Percentiles rank a stretch among this genome's conserved stretches.
Conservation (phyloP, 2,329 filamentous ascomycete species). For the Cladosporium sp. region DNA sequence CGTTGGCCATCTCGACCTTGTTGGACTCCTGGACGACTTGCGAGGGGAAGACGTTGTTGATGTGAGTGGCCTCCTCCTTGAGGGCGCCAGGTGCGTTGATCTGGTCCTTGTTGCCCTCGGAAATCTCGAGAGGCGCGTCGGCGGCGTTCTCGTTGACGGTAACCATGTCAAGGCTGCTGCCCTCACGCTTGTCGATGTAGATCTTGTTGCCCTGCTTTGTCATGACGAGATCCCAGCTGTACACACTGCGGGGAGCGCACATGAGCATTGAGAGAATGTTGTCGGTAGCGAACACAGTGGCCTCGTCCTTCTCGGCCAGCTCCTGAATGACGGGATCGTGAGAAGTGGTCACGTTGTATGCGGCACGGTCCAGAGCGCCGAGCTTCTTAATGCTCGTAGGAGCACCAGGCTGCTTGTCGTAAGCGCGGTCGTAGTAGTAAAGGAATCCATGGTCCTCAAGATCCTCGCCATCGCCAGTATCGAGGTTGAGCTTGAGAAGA, state of each 20-base stretch:
- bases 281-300: constrained; percentile 93
- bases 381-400: constrained; percentile 86
- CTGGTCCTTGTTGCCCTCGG: constrained; percentile 86
- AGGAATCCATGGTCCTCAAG: constrained; percentile 94
- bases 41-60: constrained; percentile 99
- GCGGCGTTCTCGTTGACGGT: constrained; percentile 98
- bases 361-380: constrained; percentile 83
- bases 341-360: constrained; percentile 97
- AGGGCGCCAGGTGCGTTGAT: constrained; percentile 93
- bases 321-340: constrained; percentile 96
- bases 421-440: constrained; percentile 95
- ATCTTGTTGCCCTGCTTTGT: constrained; percentile 91
- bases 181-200: constrained; percentile 97
- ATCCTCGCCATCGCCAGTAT: constrained; percentile 91
- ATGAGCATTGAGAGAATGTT: constrained; percentile 98
- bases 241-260: constrained; percentile 94
- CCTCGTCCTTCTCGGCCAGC: constrained; percentile 90
- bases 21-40: constrained; percentile 82
- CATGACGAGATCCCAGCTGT: constrained; percentile 98
- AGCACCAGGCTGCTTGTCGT: constrained; percentile 82
- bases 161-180: constrained; percentile 90
- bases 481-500: constrained; percentile 90
- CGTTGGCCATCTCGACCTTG: constrained; percentile 79
- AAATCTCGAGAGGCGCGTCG: constrained; percentile 85
- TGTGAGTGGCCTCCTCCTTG: constrained; percentile 96